Evolutionary conservation across 208 protist genomes (phyloP).

Genomic region (Trypanosoma cruzi): DNA sequence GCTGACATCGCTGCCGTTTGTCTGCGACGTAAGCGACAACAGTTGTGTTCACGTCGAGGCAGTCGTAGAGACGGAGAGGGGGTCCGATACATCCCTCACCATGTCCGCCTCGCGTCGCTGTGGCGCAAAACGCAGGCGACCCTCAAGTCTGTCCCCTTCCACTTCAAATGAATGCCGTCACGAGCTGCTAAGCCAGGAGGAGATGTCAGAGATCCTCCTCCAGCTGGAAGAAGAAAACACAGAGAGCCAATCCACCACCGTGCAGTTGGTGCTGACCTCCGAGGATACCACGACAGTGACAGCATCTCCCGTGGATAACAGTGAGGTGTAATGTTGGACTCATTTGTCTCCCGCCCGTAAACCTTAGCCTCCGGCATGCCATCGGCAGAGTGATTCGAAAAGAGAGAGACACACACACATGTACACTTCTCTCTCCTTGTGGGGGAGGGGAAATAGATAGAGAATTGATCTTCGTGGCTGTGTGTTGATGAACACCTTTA

Average conservation of each 20-base stretch:
- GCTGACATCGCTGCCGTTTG: conserved; percentile 30
- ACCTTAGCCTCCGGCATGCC: neutral
- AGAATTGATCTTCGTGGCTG: neutral
- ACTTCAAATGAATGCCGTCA: neutral
- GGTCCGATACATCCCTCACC: neutral
- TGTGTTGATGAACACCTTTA: neutral
- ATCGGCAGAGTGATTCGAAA: neutral
- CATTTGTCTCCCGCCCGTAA: neutral
- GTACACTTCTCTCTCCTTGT: neutral
- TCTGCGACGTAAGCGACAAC: conserved; percentile 78
- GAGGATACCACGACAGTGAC: neutral
- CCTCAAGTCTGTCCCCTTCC: neutral
- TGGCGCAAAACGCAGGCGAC: conserved; percentile 10
- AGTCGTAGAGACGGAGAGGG: conserved; percentile 30
- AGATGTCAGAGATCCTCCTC: conserved; percentile 15
- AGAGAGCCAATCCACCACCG: neutral
- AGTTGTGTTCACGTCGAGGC: conserved; percentile 52
- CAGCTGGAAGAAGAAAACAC: conserved; percentile 11
- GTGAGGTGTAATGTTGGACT: neutral
- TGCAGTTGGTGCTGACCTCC: neutral
- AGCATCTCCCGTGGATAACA: neutral
- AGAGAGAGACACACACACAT: neutral
- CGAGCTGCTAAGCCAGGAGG: conserved; percentile 20
- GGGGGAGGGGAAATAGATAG: neutral
- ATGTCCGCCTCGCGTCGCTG: neutral